phyloP scores from a whole-genome alignment of 306 rosid genomes.

The Delonix regia region DNA sequence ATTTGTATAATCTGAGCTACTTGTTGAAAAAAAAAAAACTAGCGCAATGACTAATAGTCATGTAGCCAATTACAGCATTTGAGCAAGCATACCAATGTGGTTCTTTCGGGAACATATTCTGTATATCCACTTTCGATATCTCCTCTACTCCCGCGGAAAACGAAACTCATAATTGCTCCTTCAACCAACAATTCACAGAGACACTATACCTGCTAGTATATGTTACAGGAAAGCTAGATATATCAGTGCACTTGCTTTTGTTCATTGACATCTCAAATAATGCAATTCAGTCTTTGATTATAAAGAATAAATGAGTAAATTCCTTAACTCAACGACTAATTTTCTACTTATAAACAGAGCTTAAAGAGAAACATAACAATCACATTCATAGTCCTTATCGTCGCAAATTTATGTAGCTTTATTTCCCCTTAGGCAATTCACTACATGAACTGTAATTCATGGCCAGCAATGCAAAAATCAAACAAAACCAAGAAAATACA shows the following conservation, averaged over 20 bases:
- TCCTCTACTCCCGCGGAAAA: slow-evolving; percentile 70
- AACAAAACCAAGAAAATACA: neutral
- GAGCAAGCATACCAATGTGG: slow-evolving; percentile 50
- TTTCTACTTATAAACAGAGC: neutral
- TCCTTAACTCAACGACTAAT: neutral
- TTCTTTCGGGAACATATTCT: slow-evolving; percentile 56
- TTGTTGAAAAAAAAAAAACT: slow-evolving; percentile 5
- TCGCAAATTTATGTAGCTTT: neutral
- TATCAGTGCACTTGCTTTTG: neutral
- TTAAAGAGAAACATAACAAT: neutral
- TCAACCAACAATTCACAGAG: slow-evolving; percentile 3
- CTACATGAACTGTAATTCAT: slow-evolving; percentile 6
- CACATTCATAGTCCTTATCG: neutral
- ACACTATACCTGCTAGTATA: slow-evolving; percentile 30
- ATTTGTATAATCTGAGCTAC: neutral
- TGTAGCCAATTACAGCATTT: slow-evolving; percentile 15
- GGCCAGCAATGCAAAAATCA: neutral
- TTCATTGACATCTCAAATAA: neutral
- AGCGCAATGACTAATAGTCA: slow-evolving; percentile 7
- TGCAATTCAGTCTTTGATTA: neutral
- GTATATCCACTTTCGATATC: slow-evolving; percentile 76
- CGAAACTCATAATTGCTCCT: slow-evolving; percentile 60
- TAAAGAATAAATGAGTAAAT: slow-evolving; percentile 1
- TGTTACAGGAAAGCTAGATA: slow-evolving; percentile 7
- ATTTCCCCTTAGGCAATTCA: neutral